Percentiles rank a stretch among this genome's conserved stretches.
Evolutionary conservation across 345 rosid species (phyloP).

Genomic region (Dipteronia sinensis): DNA sequence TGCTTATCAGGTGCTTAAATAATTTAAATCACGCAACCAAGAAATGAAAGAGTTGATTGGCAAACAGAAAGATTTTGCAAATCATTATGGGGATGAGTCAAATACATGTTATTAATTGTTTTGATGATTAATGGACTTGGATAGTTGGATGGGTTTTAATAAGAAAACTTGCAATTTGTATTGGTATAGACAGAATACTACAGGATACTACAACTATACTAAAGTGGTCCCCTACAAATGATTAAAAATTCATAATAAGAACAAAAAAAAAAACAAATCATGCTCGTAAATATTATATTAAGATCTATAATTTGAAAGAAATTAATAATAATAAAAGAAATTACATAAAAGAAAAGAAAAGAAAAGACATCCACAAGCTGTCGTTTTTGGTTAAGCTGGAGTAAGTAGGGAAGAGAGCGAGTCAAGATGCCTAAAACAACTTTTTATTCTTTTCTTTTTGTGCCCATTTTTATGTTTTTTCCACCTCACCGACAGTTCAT

Average conservation of each 20-base stretch:
- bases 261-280: constrained; percentile 7
- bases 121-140: background rate
- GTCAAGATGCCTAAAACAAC: background rate
- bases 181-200: background rate
- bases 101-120: no score
- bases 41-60: background rate
- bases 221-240: background rate
- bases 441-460: no score
- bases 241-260: no score
- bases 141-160: background rate
- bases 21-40: no score
- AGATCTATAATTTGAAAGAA: no score
- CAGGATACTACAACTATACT: constrained; percentile 4
- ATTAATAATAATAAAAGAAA: background rate
- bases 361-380: background rate
- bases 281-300: background rate
- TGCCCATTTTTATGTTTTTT: background rate
- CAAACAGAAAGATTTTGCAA: no score
- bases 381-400: no score
- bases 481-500: constrained; percentile 7
- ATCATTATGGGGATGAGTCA: no score
- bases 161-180: constrained; percentile 9
- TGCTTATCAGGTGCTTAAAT: no score
- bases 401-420: background rate
- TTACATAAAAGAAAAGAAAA: background rate